A percentile compares a stretch with the other conserved stretches of the same genome.
These are phyloP conservation scores for Cynanchum wilfordii DNA, from an alignment of 257 asterid species.

Conservation along the genomic window DNA sequence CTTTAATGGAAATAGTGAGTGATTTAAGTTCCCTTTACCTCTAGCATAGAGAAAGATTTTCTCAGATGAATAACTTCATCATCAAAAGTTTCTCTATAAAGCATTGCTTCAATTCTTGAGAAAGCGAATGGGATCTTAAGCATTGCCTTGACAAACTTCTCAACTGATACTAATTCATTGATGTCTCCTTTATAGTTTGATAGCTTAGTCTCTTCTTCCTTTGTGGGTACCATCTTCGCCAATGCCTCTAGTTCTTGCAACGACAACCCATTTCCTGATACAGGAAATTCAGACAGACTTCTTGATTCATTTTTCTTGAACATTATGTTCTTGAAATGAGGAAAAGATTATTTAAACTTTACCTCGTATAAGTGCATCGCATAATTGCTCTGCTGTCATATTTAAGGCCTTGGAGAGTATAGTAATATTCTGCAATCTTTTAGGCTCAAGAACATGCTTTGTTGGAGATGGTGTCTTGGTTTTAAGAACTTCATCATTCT, in stretches of 20 bases:
- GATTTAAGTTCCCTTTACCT: slow-evolving; percentile 39
- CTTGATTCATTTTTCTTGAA: background rate
- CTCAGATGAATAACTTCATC: slow-evolving; percentile 81
- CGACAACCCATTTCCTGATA: slow-evolving; percentile 71
- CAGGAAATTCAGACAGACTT: background rate
- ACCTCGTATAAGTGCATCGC: slow-evolving; percentile 73
- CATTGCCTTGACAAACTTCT: slow-evolving; percentile 71
- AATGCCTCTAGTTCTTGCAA: slow-evolving; percentile 89
- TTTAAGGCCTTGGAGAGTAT: slow-evolving; percentile 85
- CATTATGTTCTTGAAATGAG: background rate
- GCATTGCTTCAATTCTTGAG: slow-evolving; percentile 80
- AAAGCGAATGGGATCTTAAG: slow-evolving; percentile 74
- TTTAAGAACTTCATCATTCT: slow-evolving; percentile 49
- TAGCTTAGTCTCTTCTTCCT: slow-evolving; percentile 76
- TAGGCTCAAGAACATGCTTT: slow-evolving; percentile 91
- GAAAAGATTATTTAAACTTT: background rate
- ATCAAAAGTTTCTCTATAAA: slow-evolving; percentile 73
- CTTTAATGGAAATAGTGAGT: background rate
- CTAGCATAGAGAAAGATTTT: slow-evolving; percentile 81
- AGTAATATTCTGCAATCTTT: slow-evolving; percentile 85
- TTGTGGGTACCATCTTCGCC: slow-evolving; percentile 80
- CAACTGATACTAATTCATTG: slow-evolving; percentile 73
- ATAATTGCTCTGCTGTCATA: slow-evolving; percentile 69
- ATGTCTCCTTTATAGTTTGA: slow-evolving; percentile 63
- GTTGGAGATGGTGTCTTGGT: slow-evolving; percentile 83